Percentiles rank a stretch among this genome's conserved stretches.
phyloP scores from a whole-genome alignment of 2,329 filamentous ascomycete species.

The Pezicula carpinea region DNA sequence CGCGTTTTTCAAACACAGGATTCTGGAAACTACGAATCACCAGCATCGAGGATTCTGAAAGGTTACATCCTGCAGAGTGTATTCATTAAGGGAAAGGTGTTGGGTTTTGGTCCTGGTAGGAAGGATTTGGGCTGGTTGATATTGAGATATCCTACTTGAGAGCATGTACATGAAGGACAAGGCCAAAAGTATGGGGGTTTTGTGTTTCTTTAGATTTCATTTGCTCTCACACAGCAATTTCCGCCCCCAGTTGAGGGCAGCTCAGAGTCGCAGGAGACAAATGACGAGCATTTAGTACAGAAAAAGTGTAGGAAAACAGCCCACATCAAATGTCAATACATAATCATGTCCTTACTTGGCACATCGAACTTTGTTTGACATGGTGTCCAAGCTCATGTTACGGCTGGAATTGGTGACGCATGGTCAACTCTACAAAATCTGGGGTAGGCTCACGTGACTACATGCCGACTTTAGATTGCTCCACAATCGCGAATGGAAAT shows the following conservation, averaged over 20 bases:
- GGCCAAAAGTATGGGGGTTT: slow-evolving; percentile 23
- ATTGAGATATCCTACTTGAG: slow-evolving; percentile 14
- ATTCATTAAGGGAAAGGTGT: slow-evolving; percentile 24
- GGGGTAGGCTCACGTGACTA: background rate
- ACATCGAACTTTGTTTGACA: background rate
- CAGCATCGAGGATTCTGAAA: background rate
- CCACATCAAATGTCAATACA: slow-evolving; percentile 19
- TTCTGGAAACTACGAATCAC: background rate
- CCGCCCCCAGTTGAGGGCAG: slow-evolving; percentile 10
- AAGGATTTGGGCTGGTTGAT: slow-evolving; percentile 11
- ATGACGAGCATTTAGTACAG: slow-evolving; percentile 17
- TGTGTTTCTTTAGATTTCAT: slow-evolving; percentile 27
- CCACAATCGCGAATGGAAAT: background rate
- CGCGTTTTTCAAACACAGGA: too few species aligned
- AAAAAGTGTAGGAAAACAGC: slow-evolving; percentile 27
- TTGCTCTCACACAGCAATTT: slow-evolving; percentile 22
- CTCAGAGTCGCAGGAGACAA: slow-evolving; percentile 14
- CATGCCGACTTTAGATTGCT: too few species aligned
- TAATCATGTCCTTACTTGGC: slow-evolving; percentile 9
- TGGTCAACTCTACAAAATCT: too few species aligned
- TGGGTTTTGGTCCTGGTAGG: slow-evolving; percentile 3
- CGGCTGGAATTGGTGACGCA: too few species aligned
- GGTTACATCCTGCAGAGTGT: slow-evolving; percentile 22
- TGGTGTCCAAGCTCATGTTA: too few species aligned
- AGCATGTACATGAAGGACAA: slow-evolving; percentile 25